Conservation (phyloP, 2,329 filamentous ascomycete genomes). For the Paraphoma sp. region DNA sequence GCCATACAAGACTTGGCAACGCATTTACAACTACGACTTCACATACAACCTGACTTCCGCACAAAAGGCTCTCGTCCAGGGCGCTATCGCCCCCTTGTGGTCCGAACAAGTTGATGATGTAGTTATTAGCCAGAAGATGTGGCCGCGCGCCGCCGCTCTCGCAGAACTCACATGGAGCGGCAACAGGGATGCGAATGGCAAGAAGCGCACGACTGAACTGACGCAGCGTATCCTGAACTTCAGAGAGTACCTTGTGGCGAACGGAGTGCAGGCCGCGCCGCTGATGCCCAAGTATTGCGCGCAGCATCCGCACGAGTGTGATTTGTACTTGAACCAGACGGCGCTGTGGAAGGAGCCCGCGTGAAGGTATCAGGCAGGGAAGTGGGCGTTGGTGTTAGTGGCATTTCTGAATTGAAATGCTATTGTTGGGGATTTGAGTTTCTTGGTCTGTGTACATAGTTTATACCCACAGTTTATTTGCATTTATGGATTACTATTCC, state of each 20-base stretch:
- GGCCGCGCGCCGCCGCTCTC: constrained; percentile 64
- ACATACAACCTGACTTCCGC: constrained; percentile 55
- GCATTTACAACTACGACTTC: constrained; percentile 66
- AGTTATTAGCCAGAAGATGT: constrained; percentile 59
- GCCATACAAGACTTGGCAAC: constrained; percentile 67
- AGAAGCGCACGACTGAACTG: constrained; percentile 60
- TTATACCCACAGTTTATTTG: too few species aligned
- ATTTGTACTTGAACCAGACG: constrained; percentile 61
- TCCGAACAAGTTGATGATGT: constrained; percentile 63
- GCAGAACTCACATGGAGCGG: constrained; percentile 64
- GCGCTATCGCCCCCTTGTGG: constrained; percentile 61
- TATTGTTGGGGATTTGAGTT: too few species aligned
- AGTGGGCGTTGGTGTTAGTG: too few species aligned
- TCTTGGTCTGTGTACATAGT: too few species aligned
- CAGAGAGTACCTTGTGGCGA: constrained; percentile 64
- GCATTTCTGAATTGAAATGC: too few species aligned
- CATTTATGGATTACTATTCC: too few species aligned
- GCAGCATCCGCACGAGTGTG: constrained; percentile 64
- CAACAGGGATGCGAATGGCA: constrained; percentile 57
- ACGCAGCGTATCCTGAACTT: constrained; percentile 66
- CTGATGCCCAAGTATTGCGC: constrained; percentile 65
- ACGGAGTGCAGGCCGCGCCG: constrained; percentile 58
- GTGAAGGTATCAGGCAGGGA: neutral
- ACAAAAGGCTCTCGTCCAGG: constrained; percentile 58
- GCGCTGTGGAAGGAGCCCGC: neutral